phyloP scores from a whole-genome alignment of 2,329 filamentous ascomycete species.

The Aspergillus pseudoglaucus region DNA sequence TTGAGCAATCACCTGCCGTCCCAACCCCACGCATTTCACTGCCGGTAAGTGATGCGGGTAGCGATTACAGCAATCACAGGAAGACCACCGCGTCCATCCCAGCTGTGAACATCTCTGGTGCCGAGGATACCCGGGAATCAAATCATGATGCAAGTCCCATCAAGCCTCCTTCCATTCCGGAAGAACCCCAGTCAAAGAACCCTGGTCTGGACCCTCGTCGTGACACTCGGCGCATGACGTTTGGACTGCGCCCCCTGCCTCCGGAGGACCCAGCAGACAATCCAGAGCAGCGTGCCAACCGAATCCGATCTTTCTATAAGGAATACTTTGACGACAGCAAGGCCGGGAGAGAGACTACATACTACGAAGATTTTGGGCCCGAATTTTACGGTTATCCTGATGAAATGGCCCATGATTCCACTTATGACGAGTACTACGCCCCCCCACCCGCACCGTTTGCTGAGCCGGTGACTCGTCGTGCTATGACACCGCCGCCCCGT shows the following conservation, averaged over 20 bases:
- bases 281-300: slow-evolving; percentile 87
- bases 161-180: slow-evolving; percentile 14
- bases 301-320: slow-evolving; percentile 98
- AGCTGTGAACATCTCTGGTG: slow-evolving; percentile 23
- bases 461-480: slow-evolving; percentile 76
- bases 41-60: slow-evolving; percentile 44
- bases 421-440: slow-evolving; percentile 49
- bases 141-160: slow-evolving; percentile 8
- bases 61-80: slow-evolving; percentile 51
- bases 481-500: slow-evolving; percentile 88
- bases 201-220: slow-evolving; percentile 24
- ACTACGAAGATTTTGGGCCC: slow-evolving; percentile 70
- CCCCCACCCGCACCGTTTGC: slow-evolving; percentile 58
- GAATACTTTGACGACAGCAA: slow-evolving; percentile 94
- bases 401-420: slow-evolving; percentile 39
- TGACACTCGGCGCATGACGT: slow-evolving; percentile 48
- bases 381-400: slow-evolving; percentile 52
- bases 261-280: slow-evolving; percentile 83
- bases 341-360: slow-evolving; percentile 42
- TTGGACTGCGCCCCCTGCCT: slow-evolving; percentile 74
- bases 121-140: slow-evolving; percentile 13
- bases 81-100: slow-evolving; percentile 42
- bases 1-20: slow-evolving; percentile 12
- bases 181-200: slow-evolving; percentile 19
- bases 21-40: slow-evolving; percentile 31